Evolutionary conservation across 176 grass and related monocot species (phyloP).

Genomic region (Secale cereale): DNA sequence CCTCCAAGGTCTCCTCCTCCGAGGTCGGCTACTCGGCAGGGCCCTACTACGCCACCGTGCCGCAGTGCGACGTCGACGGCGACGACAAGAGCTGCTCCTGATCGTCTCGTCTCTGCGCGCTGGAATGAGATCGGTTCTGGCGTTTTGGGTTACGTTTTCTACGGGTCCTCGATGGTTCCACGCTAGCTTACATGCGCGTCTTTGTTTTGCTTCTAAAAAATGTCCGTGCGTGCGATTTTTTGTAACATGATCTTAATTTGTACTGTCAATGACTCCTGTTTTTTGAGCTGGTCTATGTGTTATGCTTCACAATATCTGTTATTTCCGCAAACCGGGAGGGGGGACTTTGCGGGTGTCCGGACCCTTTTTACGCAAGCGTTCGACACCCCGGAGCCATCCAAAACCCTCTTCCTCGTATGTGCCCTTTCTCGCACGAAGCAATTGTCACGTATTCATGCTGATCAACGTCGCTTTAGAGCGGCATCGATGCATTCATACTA

Average conservation of each 20-base stretch:
- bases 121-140: not conserved
- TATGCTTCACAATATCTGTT: too few relatives aligned
- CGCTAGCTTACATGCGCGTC: not conserved
- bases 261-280: not conserved
- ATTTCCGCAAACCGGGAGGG: too few relatives aligned
- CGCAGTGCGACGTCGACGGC: slow-evolving; percentile 27
- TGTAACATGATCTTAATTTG: not conserved
- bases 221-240: not conserved
- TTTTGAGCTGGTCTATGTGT: not conserved
- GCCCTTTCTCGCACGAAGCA: too few relatives aligned
- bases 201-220: not conserved
- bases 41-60: slow-evolving; percentile 60
- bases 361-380: too few relatives aligned
- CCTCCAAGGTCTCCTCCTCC: slow-evolving; percentile 2
- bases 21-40: slow-evolving; percentile 38
- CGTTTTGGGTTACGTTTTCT: not conserved
- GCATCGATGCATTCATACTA: too few relatives aligned
- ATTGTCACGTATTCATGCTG: too few relatives aligned
- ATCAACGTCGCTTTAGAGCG: too few relatives aligned
- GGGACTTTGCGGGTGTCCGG: too few relatives aligned
- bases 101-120: not conserved
- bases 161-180: not conserved
- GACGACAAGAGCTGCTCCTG: not conserved
- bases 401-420: too few relatives aligned
- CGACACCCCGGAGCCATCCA: too few relatives aligned